A percentile compares a stretch with the other conserved stretches of the same genome.
phyloP scores from a whole-genome alignment of 1,284 basidiomycete genomes.

The Ceratorhiza oryzae-sativae region DNA sequence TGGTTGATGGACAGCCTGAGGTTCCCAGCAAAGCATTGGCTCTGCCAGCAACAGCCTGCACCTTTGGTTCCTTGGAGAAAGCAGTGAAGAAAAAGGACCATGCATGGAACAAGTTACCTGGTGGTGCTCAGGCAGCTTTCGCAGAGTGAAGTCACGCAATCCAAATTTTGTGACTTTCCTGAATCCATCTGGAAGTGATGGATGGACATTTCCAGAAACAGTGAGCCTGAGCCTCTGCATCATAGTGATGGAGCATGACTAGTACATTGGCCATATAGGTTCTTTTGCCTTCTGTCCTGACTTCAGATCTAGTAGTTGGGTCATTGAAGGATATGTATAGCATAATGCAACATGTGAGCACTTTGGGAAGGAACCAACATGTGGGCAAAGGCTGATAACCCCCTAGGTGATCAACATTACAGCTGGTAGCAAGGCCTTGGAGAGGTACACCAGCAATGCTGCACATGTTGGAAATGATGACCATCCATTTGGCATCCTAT shows the following conservation, averaged over 20 bases:
- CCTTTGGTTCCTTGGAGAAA: not conserved
- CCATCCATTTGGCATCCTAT: not conserved
- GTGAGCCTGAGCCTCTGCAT: not conserved
- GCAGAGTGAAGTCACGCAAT: not conserved
- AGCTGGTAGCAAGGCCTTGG: not conserved
- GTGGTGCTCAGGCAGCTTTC: not conserved
- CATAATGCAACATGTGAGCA: not conserved
- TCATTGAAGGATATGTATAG: not conserved
- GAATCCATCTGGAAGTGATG: not conserved
- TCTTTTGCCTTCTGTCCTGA: not conserved
- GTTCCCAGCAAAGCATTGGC: not conserved
- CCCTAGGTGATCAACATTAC: not conserved
- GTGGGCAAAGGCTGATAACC: no score
- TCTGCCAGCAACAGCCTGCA: not conserved
- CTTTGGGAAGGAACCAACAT: no score
- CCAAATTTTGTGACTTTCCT: not conserved
- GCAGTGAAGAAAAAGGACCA: not conserved
- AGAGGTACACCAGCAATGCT: not conserved
- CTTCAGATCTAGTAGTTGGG: not conserved
- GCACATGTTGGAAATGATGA: not conserved
- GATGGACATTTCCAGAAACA: not conserved
- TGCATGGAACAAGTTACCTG: not conserved
- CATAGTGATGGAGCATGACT: no score
- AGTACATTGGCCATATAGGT: not conserved
- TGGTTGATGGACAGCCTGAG: not conserved